These are phyloP conservation scores for Aspergillus carbonarius DNA, from an alignment of 2,329 filamentous ascomycete genomes.

Conservation along the genomic window DNA sequence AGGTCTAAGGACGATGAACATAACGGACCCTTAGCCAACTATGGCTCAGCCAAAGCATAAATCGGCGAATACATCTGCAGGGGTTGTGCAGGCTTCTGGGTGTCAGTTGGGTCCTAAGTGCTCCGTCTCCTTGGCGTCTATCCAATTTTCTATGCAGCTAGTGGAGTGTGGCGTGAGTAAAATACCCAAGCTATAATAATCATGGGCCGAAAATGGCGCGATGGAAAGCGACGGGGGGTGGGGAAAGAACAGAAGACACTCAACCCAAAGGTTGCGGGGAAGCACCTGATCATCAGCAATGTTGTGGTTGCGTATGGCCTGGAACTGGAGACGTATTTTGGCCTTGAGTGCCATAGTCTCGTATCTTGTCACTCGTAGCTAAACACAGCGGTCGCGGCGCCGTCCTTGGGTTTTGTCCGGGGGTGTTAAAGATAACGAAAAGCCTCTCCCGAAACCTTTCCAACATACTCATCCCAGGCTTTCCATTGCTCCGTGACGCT, in stretches of 20 bases:
- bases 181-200: neutral
- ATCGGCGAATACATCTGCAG: neutral
- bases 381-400: conserved; percentile 1
- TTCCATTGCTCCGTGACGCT: neutral
- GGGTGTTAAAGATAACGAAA: neutral
- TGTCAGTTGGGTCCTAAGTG: conserved; percentile 13
- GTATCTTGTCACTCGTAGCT: conserved; percentile 11
- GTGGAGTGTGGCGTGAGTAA: neutral
- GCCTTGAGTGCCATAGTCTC: conserved; percentile 22
- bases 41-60: neutral
- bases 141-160: conserved; percentile 19
- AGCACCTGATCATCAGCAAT: conserved; percentile 27
- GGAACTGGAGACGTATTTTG: conserved; percentile 40
- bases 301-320: conserved; percentile 24
- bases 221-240: neutral
- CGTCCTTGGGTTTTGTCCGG: neutral
- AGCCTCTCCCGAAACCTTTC: neutral
- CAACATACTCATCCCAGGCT: neutral
- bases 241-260: neutral
- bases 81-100: neutral
- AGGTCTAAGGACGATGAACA: neutral
- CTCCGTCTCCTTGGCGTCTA: conserved; percentile 19
- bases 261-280: neutral
- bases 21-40: neutral
- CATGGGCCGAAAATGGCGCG: neutral